Percentiles rank a stretch among this genome's conserved stretches.
These are phyloP conservation scores for Tylopilus intermedius DNA, from an alignment of 768 basidiomycete genomes.

Conservation along the genomic window DNA sequence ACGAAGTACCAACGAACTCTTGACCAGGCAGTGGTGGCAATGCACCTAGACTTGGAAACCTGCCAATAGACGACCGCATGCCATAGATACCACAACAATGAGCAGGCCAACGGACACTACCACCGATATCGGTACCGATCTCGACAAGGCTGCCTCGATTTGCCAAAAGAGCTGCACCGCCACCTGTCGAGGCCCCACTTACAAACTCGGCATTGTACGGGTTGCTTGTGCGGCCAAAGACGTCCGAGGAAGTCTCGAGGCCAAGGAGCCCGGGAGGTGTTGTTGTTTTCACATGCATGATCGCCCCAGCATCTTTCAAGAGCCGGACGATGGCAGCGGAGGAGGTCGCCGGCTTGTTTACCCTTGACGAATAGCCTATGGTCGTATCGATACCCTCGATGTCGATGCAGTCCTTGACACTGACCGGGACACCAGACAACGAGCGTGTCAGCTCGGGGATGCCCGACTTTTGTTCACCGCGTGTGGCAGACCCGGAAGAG, in stretches of 20 bases:
- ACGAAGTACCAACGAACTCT: conserved; percentile 34
- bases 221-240: conserved; percentile 45
- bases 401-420: conserved; percentile 46
- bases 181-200: conserved; percentile 48
- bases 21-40: conserved; percentile 33
- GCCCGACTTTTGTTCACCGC: conserved; percentile 1
- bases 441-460: conserved; percentile 11
- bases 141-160: conserved; percentile 41
- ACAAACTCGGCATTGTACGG: conserved; percentile 40
- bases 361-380: conserved; percentile 38
- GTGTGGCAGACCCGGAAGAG: conserved; percentile 4
- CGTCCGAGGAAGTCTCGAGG: conserved; percentile 39
- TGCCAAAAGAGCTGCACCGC: conserved; percentile 47
- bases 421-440: conserved; percentile 45
- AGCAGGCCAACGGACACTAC: conserved; percentile 46
- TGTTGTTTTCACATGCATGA: conserved; percentile 39
- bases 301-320: conserved; percentile 38
- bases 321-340: conserved; percentile 39
- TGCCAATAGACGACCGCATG: conserved; percentile 35
- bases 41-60: conserved; percentile 35
- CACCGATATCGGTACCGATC: conserved; percentile 47
- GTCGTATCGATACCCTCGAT: conserved; percentile 45
- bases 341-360: conserved; percentile 30
- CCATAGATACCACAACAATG: conserved; percentile 45
- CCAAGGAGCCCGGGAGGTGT: conserved; percentile 40